Base-by-base conservation (phyloP, 139 green algal species). In the Pycnococcus provasolii region DNA sequence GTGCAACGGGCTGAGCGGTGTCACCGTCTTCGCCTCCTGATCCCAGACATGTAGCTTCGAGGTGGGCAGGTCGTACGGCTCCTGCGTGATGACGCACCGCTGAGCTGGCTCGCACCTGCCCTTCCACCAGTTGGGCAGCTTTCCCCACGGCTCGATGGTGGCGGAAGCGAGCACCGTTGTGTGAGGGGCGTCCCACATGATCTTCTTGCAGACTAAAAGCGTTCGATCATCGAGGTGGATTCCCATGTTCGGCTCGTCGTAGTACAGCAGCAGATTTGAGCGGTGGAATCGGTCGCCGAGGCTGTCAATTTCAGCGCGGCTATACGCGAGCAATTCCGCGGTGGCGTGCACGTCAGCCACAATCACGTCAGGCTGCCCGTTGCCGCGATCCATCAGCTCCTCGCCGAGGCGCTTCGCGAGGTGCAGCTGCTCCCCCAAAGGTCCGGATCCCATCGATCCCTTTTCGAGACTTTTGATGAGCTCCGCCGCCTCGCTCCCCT, bases 201-300 rank as follows among this genome's bases (percentile, higher is more conserved):
- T 80, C 26, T 40, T 45, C 5, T 40, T 42, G 4, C 77, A 67
- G 43, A 68, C 68, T 1, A 26, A 37, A 7, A 66, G 58, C 45
- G 77, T 53, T 48, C 69, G 64, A 1, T 62, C 55, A 67, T 81
- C 71, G 40, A 81, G 70, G 65, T 81, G 74, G 40, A 84, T 69
- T 1, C 75, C 75, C 79, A 81, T 81, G 73, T 81, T 81, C 58
- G 79, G 79, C 67, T 84, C 79, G 67, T 81, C 78, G 64, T 79
- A 72, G 64, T 80, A 81, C 48, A 84, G 64, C 59, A 79, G 26
- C 42, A 74, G 45, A 11, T 74, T 74, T 3, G 42, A 52, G 11
- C 43, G 7, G 51, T 68, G 51, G 52, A 62, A 74, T 42, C 55
- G 64, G 43, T 13, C 52, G 11, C 6, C 15, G 40, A 43, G 26